Percentiles rank a stretch among this genome's conserved stretches.
Evolutionary conservation across 371 early-diverging fungal genomes (phyloP).

Genomic region (Mortierella sp.): DNA sequence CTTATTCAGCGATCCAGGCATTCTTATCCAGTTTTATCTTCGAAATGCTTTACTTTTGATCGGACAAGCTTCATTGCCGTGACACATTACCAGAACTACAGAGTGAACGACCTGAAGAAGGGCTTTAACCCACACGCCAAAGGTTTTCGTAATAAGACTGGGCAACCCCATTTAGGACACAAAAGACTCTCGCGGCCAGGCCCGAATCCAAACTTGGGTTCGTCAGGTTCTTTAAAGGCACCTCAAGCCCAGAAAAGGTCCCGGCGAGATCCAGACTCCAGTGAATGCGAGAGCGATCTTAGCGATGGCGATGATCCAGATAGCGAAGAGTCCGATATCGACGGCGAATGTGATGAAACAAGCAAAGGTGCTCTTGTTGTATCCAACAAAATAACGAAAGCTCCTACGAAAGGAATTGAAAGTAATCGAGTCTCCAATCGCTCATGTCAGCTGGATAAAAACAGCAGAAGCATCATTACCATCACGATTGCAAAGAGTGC

Average conservation of each 20-base stretch:
- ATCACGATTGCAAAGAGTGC: constrained; percentile 1
- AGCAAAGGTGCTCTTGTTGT: too few relatives aligned
- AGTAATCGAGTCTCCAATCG: neutral
- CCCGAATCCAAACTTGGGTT: neutral
- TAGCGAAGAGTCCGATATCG: neutral
- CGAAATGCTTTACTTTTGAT: constrained; percentile 48
- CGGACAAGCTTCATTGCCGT: constrained; percentile 65
- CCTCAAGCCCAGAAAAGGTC: neutral
- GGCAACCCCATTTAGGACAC: neutral
- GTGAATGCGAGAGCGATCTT: neutral
- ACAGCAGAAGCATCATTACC: neutral
- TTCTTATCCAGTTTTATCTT: constrained; percentile 3
- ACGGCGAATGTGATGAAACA: neutral
- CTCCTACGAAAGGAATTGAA: neutral
- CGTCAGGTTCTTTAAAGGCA: neutral
- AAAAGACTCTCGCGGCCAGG: neutral
- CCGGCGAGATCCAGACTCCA: neutral
- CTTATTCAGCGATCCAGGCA: constrained; percentile 45
- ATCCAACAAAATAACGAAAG: neutral
- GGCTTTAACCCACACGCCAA: constrained; percentile 67
- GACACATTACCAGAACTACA: constrained; percentile 69
- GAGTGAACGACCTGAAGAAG: constrained; percentile 65
- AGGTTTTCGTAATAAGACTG: constrained; percentile 55
- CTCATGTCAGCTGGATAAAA: neutral
- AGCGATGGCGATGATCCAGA: neutral